Evolutionary conservation across 2,329 filamentous ascomycete species (phyloP), one percentile per base, ranked within the genome.

Genomic region (Beauveria bassiana): DNA sequence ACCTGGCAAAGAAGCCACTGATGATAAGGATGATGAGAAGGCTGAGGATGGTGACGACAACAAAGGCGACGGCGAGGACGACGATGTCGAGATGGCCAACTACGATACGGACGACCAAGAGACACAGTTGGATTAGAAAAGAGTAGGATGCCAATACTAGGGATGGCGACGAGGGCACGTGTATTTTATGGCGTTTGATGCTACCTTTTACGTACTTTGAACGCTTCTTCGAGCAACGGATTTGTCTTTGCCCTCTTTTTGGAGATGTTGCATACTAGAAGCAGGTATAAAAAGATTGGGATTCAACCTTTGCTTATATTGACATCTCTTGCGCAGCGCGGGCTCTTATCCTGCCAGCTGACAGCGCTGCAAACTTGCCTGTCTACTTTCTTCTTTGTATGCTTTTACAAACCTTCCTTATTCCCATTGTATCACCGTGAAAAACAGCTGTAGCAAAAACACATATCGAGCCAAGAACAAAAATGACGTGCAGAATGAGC

Each of bases 51-150:
- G 31, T 68, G 40, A 64, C 7, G 63, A 61, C 3, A 42, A 68
- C 73, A 74, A 72, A 65, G 65, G 69, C 12, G 68, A 69, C 28
- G 68, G 74, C 40, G 74, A 78, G 59, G 77, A 79, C n/a, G 77
- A 80, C 60, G 79, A 80, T 62, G 74, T 79, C 5, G 78, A 81
- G 66, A 81, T 81, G 78, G 71, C 68, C 16, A 77, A 79, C 59
- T 75, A 77, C 61, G 78, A 80, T 51, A 77, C 76, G 2, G 75
- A 77, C 59, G 75, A 76, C 46, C 72, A 75, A 61, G 73, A 75
- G 26, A 70, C 70, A 20, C 71, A 72, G 58, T 65, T 69, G 55
- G 71, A 72, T 7, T 61, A 50, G 43, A 46, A 16, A 22, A 10
- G 18, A 34, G 12, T 31, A 18, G 31, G 24, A 49, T 18, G 50